Percentiles rank a stretch among this genome's conserved stretches.
These are phyloP conservation scores for Exophiala bonariae DNA, from an alignment of 2,329 filamentous ascomycete species.

Conservation along the genomic window DNA sequence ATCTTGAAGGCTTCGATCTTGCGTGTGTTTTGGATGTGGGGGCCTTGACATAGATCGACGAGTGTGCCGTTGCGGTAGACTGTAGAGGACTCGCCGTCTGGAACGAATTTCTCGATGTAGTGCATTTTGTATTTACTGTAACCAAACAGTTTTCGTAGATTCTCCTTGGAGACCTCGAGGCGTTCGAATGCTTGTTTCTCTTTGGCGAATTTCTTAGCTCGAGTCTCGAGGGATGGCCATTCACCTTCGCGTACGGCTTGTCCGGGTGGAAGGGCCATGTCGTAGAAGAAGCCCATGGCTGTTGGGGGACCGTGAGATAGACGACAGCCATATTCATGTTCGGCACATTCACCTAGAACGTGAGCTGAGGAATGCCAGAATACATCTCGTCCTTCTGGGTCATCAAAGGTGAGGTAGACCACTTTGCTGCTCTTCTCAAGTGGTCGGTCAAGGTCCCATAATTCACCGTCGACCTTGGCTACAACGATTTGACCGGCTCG, in stretches of 20 bases:
- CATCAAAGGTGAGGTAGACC: slow-evolving; percentile 79
- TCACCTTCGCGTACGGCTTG: slow-evolving; percentile 70
- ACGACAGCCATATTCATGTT: slow-evolving; percentile 85
- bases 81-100: slow-evolving; percentile 85
- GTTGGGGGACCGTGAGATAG: slow-evolving; percentile 93
- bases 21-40: slow-evolving; percentile 90
- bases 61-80: slow-evolving; percentile 92
- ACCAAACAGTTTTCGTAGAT: slow-evolving; percentile 92
- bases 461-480: slow-evolving; percentile 76
- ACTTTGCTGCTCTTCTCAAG: slow-evolving; percentile 85
- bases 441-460: slow-evolving; percentile 92
- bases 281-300: slow-evolving; percentile 92
- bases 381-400: slow-evolving; percentile 78
- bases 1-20: slow-evolving; percentile 94
- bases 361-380: slow-evolving; percentile 99
- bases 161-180: slow-evolving; percentile 82
- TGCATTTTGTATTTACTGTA: slow-evolving; percentile 99
- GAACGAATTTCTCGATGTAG: slow-evolving; percentile 91
- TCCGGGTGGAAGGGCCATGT: slow-evolving; percentile 82
- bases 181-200: slow-evolving; percentile 96
- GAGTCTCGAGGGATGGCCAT: slow-evolving; percentile 79
- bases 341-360: slow-evolving; percentile 90
- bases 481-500: slow-evolving; percentile 81
- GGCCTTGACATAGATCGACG: slow-evolving; percentile 92
- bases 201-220: slow-evolving; percentile 83